Conservation (phyloP, 2,329 filamentous ascomycete species). For the Cercospora sp. region DNA sequence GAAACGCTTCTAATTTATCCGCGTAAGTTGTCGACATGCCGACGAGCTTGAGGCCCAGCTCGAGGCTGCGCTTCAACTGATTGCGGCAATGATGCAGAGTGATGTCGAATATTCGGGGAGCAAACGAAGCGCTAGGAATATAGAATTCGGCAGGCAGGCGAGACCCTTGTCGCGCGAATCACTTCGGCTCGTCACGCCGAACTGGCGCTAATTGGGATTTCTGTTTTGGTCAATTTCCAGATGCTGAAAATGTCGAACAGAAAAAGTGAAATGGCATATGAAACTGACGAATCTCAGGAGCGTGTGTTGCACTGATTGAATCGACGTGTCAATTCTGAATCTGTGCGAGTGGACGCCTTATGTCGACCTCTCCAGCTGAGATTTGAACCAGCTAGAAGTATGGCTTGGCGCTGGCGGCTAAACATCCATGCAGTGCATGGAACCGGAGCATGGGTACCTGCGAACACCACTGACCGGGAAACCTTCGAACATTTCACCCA, state of each 20-base stretch:
- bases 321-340: neutral
- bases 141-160: neutral
- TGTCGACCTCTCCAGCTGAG: neutral
- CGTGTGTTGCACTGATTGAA: neutral
- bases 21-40: conserved; percentile 22
- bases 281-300: neutral
- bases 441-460: neutral
- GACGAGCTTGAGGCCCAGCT: neutral
- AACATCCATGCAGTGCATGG: neutral
- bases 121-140: neutral
- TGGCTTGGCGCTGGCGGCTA: neutral
- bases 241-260: neutral
- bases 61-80: neutral
- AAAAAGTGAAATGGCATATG: neutral
- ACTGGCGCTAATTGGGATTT: neutral
- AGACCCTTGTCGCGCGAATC: neutral
- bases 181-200: neutral
- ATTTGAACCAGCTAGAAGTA: neutral
- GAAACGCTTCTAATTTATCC: conserved; percentile 36
- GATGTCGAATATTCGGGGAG: neutral
- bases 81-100: neutral
- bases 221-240: neutral
- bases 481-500: neutral
- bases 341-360: neutral
- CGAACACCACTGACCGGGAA: neutral